Evolutionary conservation across 257 asterid species (phyloP).

Genomic region (Ocimum tenuiflorum): DNA sequence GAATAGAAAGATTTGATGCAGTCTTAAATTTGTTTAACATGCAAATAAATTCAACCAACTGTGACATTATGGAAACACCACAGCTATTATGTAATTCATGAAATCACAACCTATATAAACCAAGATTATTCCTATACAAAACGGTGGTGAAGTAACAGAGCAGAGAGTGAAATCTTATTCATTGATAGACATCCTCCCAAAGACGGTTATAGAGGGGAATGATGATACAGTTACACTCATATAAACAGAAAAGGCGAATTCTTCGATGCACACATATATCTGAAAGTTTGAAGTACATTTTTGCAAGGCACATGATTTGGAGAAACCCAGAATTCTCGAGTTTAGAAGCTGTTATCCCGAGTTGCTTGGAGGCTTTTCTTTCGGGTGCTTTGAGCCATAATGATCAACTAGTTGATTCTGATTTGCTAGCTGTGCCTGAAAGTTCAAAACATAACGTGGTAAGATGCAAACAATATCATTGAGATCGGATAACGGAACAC

Average conservation of each 20-base stretch:
- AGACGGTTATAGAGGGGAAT: background rate
- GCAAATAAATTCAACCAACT: too few species aligned
- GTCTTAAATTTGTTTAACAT: too few species aligned
- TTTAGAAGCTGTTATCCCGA: conserved; percentile 41
- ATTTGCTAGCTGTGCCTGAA: conserved; percentile 78
- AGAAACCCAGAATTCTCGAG: background rate
- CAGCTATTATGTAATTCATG: background rate
- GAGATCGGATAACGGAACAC: background rate
- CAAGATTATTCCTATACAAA: background rate
- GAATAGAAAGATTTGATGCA: too few species aligned
- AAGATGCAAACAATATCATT: background rate
- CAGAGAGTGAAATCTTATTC: conserved; percentile 19
- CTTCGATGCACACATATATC: conserved; percentile 19
- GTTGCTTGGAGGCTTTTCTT: conserved; percentile 76
- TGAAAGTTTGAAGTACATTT: conserved; percentile 20
- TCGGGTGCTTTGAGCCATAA: conserved; percentile 86
- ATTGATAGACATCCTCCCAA: conserved; percentile 8
- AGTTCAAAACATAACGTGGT: background rate
- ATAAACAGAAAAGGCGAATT: conserved; percentile 20
- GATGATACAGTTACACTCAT: conserved; percentile 15
- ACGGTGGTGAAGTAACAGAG: background rate
- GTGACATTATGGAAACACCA: too few species aligned
- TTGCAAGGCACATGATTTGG: conserved; percentile 13
- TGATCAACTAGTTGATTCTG: conserved; percentile 83
- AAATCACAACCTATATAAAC: background rate